These are phyloP conservation scores for Plasmodium inui DNA, from an alignment of 169 alveolate species.

Conservation along the genomic window DNA sequence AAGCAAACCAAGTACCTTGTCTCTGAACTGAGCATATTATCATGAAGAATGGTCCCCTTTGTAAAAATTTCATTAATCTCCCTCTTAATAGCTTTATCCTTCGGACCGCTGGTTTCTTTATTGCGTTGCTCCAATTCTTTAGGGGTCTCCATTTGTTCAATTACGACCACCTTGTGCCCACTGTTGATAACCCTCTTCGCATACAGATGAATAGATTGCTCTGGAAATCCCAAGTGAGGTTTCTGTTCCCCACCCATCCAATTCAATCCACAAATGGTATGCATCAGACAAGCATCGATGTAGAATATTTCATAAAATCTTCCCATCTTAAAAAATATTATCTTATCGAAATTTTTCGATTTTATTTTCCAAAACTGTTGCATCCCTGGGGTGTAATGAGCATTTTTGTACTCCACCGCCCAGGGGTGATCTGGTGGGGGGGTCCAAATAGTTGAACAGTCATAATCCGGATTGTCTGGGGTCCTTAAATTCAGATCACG, in stretches of 20 bases:
- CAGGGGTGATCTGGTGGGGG: conserved; percentile 92
- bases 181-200: conserved; percentile 92
- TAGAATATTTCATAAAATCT: conserved; percentile 94
- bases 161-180: conserved; percentile 98
- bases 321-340: conserved; percentile 98
- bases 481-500: conserved; percentile 90
- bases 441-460: conserved; percentile 94
- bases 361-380: conserved; percentile 97
- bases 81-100: conserved; percentile 93
- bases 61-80: conserved; percentile 94
- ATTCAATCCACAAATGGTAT: conserved; percentile 93
- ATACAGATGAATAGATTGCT: conserved; percentile 94
- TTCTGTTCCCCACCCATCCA: conserved; percentile 98
- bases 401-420: conserved; percentile 83
- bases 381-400: conserved; percentile 98
- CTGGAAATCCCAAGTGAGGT: conserved; percentile 99
- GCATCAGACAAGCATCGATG: conserved; percentile 96
- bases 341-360: conserved; percentile 94
- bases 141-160: conserved; percentile 99
- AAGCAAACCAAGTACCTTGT: conserved; percentile 84
- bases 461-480: conserved; percentile 92
- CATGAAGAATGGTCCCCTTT: conserved; percentile 93
- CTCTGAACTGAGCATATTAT: conserved; percentile 84
- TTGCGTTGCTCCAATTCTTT: conserved; percentile 92
- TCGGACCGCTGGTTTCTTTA: conserved; percentile 80